phyloP scores from a whole-genome alignment of 1,284 basidiomycete species.

The Microbotryum violaceum region DNA sequence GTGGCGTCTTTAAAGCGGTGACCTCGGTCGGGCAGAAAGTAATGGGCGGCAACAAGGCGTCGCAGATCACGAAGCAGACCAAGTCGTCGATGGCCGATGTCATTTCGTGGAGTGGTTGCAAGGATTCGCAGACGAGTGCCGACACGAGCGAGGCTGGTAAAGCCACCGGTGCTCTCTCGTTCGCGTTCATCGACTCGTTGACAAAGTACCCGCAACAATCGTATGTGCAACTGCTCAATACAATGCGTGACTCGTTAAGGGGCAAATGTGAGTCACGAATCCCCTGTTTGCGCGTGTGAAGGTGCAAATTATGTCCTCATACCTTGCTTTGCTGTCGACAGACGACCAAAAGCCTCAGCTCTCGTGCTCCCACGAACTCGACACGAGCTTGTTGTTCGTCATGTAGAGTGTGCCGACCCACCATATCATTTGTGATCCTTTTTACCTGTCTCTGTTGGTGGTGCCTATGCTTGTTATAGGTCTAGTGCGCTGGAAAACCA shows the following conservation, averaged over 20 bases:
- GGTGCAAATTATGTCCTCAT: not conserved
- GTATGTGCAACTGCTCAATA: constrained; percentile 52
- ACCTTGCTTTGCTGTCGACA: not conserved
- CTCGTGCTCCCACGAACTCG: constrained; percentile 31
- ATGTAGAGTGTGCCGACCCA: constrained; percentile 2
- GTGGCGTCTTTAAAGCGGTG: constrained; percentile 38
- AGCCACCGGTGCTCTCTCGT: constrained; percentile 37
- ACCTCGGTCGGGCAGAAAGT: constrained; percentile 41
- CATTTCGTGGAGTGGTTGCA: constrained; percentile 38
- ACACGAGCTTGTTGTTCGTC: constrained; percentile 28
- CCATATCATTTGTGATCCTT: too few relatives aligned
- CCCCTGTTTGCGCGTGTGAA: not conserved
- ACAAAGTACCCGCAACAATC: constrained; percentile 54
- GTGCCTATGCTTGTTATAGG: too few relatives aligned
- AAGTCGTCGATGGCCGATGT: constrained; percentile 39
- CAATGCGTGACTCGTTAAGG: constrained; percentile 51
- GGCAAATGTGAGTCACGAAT: constrained; percentile 50
- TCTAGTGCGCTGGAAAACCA: too few relatives aligned
- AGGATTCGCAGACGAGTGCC: constrained; percentile 35
- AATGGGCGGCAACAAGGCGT: constrained; percentile 40
- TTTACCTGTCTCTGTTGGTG: too few relatives aligned
- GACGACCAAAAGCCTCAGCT: constrained; percentile 31
- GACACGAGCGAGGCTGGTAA: constrained; percentile 43
- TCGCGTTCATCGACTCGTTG: constrained; percentile 27
- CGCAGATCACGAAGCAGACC: constrained; percentile 35